phyloP scores from a whole-genome alignment of 2,329 filamentous ascomycete species.

The Rhynchosporium agropyri region DNA sequence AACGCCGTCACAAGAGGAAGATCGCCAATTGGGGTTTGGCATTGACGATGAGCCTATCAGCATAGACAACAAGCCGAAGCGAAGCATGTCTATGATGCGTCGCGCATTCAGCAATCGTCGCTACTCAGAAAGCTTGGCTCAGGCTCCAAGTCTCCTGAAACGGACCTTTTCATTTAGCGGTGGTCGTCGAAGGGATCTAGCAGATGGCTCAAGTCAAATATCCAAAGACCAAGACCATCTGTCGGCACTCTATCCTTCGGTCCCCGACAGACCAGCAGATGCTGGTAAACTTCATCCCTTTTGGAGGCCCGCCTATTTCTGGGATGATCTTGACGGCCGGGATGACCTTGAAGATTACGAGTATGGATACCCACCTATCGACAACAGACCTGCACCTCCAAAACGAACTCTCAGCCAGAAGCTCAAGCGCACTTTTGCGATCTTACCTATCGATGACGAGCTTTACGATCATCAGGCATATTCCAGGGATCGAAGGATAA shows the following conservation, averaged over 20 bases:
- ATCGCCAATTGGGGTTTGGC: conserved; percentile 56
- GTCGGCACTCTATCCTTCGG: conserved; percentile 46
- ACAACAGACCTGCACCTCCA: conserved; percentile 51
- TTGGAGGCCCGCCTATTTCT: conserved; percentile 59
- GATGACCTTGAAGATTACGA: conserved; percentile 32
- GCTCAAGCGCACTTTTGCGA: conserved; percentile 58
- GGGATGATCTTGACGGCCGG: conserved; percentile 44
- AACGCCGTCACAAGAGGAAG: conserved; percentile 57
- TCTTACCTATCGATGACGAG: conserved; percentile 55
- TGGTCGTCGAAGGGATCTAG: conserved; percentile 25
- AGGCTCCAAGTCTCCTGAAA: conserved; percentile 53
- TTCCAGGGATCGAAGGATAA: conserved; percentile 57
- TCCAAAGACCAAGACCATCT: conserved; percentile 35
- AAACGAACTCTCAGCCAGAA: conserved; percentile 52
- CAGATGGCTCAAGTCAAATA: conserved; percentile 35
- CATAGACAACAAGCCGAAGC: conserved; percentile 49
- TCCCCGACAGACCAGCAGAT: conserved; percentile 53
- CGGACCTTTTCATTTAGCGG: conserved; percentile 44
- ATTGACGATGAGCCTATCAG: conserved; percentile 44
- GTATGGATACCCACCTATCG: conserved; percentile 49
- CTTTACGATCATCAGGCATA: conserved; percentile 44
- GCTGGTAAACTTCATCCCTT: conserved; percentile 60
- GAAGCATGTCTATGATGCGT: conserved; percentile 55
- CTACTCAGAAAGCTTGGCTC: conserved; percentile 53
- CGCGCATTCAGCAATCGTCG: conserved; percentile 56